Conservation (phyloP, 306 rosid genomes). For the Vigna reflexopilosa region DNA sequence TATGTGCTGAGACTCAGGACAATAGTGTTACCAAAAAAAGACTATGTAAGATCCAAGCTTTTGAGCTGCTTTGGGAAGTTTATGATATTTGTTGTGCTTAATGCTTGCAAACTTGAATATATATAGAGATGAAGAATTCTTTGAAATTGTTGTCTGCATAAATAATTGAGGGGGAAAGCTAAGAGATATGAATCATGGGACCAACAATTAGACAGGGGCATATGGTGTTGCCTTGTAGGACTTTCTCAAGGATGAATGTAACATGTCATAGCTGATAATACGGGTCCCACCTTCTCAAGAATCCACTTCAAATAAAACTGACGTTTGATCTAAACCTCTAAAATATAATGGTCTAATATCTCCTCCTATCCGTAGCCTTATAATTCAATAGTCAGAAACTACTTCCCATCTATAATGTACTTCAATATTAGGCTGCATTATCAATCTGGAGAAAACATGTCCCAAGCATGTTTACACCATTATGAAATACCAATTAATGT, state of each 20-base stretch:
- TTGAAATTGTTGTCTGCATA: not conserved
- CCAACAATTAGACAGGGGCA: not conserved
- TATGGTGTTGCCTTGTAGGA: not conserved
- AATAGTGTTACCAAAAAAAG: too few relatives aligned
- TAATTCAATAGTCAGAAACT: not conserved
- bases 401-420: not conserved
- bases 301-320: too few relatives aligned
- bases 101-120: not conserved
- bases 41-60: not conserved
- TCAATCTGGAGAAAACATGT: slow-evolving; percentile 20
- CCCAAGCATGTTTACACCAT: slow-evolving; percentile 25
- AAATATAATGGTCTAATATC: not conserved
- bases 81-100: not conserved
- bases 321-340: not conserved
- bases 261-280: too few relatives aligned
- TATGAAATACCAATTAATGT: slow-evolving; percentile 2
- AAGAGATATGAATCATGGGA: not conserved
- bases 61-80: not conserved
- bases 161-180: not conserved
- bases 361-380: not conserved
- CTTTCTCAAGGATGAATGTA: too few relatives aligned
- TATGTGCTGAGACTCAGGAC: too few relatives aligned
- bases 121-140: not conserved
- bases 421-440: too few relatives aligned
- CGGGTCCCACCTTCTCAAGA: too few relatives aligned